Conservation (phyloP, 1,284 basidiomycete species). For the Pseudozyma sp. region DNA sequence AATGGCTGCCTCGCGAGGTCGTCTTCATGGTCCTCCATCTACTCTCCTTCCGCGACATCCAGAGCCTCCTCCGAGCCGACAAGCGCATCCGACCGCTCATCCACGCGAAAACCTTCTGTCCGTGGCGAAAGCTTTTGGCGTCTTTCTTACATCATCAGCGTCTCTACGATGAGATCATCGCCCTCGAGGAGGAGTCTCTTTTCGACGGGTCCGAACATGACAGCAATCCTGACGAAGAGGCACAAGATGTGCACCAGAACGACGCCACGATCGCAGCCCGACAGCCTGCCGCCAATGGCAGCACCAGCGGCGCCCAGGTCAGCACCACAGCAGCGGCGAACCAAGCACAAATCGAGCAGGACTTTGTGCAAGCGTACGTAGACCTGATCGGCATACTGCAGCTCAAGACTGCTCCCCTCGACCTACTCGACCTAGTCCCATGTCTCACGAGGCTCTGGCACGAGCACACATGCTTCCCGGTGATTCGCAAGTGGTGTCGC, state of each 20-base stretch:
- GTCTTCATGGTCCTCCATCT: conserved; percentile 53
- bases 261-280: background rate
- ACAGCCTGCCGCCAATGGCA: background rate
- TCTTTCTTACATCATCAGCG: conserved; percentile 31
- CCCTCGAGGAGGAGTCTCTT: conserved; percentile 32
- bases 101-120: conserved; percentile 44
- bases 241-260: background rate
- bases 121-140: conserved; percentile 54
- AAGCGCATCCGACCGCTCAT: conserved; percentile 51
- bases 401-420: conserved; percentile 38
- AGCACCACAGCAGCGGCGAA: conserved; percentile 5
- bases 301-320: background rate
- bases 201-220: conserved; percentile 15
- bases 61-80: conserved; percentile 49
- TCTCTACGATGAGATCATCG: conserved; percentile 39
- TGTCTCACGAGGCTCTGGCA: conserved; percentile 32
- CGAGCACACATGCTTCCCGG: conserved; percentile 28
- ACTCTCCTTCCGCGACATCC: conserved; percentile 49
- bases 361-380: conserved; percentile 38
- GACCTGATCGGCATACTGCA: conserved; percentile 35
- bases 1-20: conserved; percentile 58
- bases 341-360: conserved; percentile 23
- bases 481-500: conserved; percentile 45
- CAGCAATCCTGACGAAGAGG: conserved; percentile 9
- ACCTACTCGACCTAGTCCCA: conserved; percentile 45